These are phyloP conservation scores for Epichloe sp. DNA, from an alignment of 2,329 filamentous ascomycete genomes.

Conservation along the genomic window DNA sequence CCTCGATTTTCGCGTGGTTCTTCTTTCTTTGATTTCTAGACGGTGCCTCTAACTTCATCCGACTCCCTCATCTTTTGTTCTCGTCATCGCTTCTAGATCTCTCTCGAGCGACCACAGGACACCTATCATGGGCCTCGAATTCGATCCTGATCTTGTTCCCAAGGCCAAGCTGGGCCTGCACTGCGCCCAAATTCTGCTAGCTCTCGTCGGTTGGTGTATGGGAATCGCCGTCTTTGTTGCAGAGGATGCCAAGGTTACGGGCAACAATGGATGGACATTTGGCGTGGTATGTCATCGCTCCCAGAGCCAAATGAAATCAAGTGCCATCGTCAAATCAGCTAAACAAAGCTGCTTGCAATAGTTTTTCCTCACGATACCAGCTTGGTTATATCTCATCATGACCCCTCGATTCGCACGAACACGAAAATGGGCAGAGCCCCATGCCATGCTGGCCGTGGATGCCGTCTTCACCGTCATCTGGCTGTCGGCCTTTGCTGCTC, in stretches of 20 bases:
- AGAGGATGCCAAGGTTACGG: slow-evolving; percentile 35
- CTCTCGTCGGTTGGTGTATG: slow-evolving; percentile 43
- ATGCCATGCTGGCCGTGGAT: slow-evolving; percentile 47
- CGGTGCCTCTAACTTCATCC: no score
- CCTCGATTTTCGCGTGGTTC: background rate
- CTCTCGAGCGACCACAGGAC: background rate
- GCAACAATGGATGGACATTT: slow-evolving; percentile 50
- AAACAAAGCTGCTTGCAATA: slow-evolving; percentile 16
- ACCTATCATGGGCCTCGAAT: slow-evolving; percentile 32
- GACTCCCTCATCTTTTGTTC: no score
- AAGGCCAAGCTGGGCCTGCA: slow-evolving; percentile 45
- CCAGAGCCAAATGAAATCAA: background rate
- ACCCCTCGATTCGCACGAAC: slow-evolving; percentile 51
- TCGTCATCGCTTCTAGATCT: background rate
- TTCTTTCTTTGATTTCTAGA: background rate
- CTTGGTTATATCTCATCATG: slow-evolving; percentile 53
- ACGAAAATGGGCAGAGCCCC: slow-evolving; percentile 46
- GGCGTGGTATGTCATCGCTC: slow-evolving; percentile 37
- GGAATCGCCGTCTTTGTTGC: slow-evolving; percentile 46
- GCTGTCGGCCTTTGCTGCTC: slow-evolving; percentile 53
- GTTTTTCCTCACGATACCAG: slow-evolving; percentile 52
- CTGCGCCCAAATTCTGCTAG: slow-evolving; percentile 38
- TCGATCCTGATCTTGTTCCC: slow-evolving; percentile 41
- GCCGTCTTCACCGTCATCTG: slow-evolving; percentile 45
- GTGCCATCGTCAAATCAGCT: background rate